A percentile compares a stretch with the other conserved stretches of the same genome.
Conservation (phyloP, 148 eudicot species). For the Vaccinium darrowii region DNA sequence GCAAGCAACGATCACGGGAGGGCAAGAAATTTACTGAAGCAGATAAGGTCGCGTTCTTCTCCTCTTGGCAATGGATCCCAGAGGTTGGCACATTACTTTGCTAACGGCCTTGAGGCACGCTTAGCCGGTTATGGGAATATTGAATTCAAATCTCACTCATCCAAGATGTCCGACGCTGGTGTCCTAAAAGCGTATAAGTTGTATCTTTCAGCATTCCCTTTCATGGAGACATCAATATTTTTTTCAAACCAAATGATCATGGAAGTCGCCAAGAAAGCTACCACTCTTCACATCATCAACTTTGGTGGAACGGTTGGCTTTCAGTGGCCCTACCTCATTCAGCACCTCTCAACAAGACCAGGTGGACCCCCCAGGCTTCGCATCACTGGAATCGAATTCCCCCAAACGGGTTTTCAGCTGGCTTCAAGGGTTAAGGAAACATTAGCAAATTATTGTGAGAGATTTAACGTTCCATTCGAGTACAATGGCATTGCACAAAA, state of each 20-base stretch:
- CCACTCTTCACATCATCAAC: conserved; percentile 43
- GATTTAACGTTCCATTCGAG: conserved; percentile 36
- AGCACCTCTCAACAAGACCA: conserved; percentile 36
- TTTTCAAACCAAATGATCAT: conserved; percentile 38
- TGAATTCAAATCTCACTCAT: neutral
- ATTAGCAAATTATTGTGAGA: conserved; percentile 33
- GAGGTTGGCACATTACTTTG: conserved; percentile 58
- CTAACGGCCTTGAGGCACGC: conserved; percentile 59
- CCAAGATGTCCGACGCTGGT: conserved; percentile 18
- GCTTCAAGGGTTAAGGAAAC: conserved; percentile 41
- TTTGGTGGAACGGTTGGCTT: conserved; percentile 46
- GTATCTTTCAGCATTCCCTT: conserved; percentile 49
- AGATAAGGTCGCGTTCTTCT: conserved; percentile 44
- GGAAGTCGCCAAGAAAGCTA: conserved; percentile 21
- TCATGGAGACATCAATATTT: conserved; percentile 42
- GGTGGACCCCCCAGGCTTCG: conserved; percentile 44
- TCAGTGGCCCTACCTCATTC: conserved; percentile 56
- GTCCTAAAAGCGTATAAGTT: conserved; percentile 41
- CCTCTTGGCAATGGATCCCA: conserved; percentile 51
- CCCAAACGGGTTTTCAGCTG: conserved; percentile 37
- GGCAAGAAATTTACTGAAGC: conserved; percentile 36
- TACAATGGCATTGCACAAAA: conserved; percentile 14
- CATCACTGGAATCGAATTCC: conserved; percentile 45
- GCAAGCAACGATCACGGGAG: conserved; percentile 33
- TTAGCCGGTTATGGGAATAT: conserved; percentile 32